Evolutionary conservation across 192 early-diverging fungal genomes (phyloP).

Genomic region (Oehlia diaphana): DNA sequence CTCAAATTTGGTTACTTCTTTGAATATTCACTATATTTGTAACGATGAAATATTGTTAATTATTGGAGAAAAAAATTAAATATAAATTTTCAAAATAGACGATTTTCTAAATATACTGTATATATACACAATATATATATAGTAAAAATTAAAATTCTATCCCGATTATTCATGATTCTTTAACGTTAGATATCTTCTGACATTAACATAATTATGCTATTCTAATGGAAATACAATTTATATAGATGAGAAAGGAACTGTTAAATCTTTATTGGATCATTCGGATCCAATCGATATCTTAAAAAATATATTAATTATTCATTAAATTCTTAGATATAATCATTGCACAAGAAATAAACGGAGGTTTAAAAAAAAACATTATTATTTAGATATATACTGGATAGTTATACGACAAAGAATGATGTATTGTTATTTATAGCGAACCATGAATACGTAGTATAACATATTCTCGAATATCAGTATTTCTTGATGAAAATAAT

Average conservation of each 20-base stretch:
- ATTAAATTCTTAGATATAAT: background rate
- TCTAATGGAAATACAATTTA: background rate
- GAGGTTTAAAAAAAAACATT: background rate
- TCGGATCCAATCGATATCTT: background rate
- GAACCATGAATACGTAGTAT: background rate
- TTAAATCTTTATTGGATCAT: background rate
- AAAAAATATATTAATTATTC: background rate
- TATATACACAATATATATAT: too few species aligned
- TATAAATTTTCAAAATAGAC: too few species aligned
- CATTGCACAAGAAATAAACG: background rate
- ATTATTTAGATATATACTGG: background rate
- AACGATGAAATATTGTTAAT: too few species aligned
- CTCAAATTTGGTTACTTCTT: too few species aligned
- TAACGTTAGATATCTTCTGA: too few species aligned
- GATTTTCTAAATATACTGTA: too few species aligned
- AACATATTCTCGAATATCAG: background rate
- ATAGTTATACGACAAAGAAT: too few species aligned
- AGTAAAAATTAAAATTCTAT: background rate
- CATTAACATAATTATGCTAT: background rate
- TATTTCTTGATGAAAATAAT: background rate
- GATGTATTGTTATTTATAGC: too few species aligned
- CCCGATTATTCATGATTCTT: background rate
- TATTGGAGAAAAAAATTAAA: too few species aligned
- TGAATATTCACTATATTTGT: too few species aligned
- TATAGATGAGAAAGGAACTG: background rate